Evolutionary conservation across 345 rosid genomes (phyloP).

Genomic region (Euphorbia lathyris): DNA sequence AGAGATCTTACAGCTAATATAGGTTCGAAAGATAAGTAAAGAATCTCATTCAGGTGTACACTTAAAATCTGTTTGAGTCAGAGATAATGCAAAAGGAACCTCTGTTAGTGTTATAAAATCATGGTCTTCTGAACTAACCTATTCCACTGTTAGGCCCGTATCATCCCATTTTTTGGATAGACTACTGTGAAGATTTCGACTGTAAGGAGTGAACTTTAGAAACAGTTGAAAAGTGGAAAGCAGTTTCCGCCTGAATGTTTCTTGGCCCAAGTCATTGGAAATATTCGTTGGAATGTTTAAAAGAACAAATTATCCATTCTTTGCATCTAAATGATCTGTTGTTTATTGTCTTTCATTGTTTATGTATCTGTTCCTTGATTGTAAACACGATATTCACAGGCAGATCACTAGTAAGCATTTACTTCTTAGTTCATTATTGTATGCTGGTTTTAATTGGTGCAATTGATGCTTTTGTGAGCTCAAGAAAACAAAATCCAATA

Average conservation of each 20-base stretch:
- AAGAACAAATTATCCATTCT: not conserved
- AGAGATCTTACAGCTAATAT: not conserved
- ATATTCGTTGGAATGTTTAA: not conserved
- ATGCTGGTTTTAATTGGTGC: not conserved
- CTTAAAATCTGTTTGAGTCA: not conserved
- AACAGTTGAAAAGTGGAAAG: not conserved
- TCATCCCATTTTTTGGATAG: not conserved
- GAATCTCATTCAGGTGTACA: not conserved
- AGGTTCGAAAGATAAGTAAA: not conserved
- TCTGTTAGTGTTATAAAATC: not conserved
- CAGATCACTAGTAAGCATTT: not conserved
- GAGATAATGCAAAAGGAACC: not conserved
- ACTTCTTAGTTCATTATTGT: not conserved
- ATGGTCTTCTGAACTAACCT: not conserved
- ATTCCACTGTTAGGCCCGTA: not conserved
- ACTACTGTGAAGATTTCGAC: not conserved
- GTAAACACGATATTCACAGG: not conserved
- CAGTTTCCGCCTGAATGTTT: not conserved
- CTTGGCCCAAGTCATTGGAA: not conserved
- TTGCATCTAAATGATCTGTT: not conserved
- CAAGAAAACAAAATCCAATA: not conserved
- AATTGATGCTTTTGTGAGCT: not conserved
- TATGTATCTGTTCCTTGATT: not conserved
- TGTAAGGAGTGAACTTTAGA: not conserved
- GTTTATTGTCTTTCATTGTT: not conserved